These are phyloP conservation scores for Plenodomus lindquistii DNA, from an alignment of 2,329 filamentous ascomycete genomes.

Conservation along the genomic window DNA sequence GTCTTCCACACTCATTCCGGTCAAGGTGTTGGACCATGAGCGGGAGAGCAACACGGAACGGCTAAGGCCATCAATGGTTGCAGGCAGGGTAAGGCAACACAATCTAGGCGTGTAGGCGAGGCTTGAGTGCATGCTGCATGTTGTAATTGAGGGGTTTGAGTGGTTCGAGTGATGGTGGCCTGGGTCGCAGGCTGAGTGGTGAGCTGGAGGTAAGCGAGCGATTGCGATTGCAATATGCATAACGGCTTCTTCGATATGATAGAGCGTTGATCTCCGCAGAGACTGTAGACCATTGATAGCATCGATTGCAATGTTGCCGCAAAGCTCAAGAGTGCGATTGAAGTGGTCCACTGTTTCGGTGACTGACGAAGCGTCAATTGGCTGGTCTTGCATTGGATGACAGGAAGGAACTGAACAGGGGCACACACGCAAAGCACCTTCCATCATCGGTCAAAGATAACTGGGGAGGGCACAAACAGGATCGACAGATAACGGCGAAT, in stretches of 20 bases:
- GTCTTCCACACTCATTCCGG: constrained; percentile 6
- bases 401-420: neutral
- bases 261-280: constrained; percentile 15
- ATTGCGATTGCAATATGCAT: constrained; percentile 25
- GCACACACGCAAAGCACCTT: neutral
- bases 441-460: neutral
- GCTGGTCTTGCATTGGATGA: neutral
- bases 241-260: constrained; percentile 15
- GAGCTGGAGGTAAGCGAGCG: constrained; percentile 12
- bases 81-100: constrained; percentile 19
- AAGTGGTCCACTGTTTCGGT: neutral
- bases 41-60: constrained; percentile 10
- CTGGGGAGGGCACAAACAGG: neutral
- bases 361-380: neutral
- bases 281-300: constrained; percentile 1
- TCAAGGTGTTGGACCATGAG: constrained; percentile 7
- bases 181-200: constrained; percentile 21
- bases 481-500: neutral
- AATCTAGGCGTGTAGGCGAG: constrained; percentile 19
- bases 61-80: constrained; percentile 7
- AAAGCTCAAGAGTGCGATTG: neutral
- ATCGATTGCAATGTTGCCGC: neutral
- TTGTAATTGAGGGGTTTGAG: constrained; percentile 22
- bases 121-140: constrained; percentile 18
- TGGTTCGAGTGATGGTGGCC: constrained; percentile 18